phyloP scores from a whole-genome alignment of 306 rosid genomes.

The Cucurbita ficifolia region DNA sequence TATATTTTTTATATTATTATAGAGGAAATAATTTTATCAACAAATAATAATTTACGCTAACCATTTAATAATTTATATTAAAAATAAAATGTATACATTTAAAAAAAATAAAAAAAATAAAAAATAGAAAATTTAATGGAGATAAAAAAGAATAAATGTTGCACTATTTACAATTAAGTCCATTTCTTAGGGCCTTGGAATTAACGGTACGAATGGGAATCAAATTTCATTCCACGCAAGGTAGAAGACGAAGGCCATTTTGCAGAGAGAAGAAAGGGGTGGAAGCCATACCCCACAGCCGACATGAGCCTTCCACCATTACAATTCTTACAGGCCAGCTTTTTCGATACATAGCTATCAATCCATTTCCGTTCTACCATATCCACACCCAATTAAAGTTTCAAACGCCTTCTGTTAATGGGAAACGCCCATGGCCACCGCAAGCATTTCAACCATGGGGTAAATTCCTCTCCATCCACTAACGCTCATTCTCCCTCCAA shows the following conservation, averaged over 20 bases:
- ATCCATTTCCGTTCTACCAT: conserved; percentile 7
- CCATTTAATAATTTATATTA: no score
- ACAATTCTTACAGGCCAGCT: background rate
- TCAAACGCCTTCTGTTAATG: conserved; percentile 23
- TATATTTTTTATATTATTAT: no score
- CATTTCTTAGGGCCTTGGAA: no score
- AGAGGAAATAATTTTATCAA: no score
- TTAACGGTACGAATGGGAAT: background rate
- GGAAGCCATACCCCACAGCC: background rate
- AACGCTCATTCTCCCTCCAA: conserved; percentile 13
- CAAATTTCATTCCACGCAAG: background rate
- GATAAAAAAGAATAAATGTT: no score
- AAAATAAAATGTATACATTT: no score
- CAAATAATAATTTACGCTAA: no score
- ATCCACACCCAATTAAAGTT: background rate
- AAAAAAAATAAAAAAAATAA: no score
- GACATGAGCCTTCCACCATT: background rate
- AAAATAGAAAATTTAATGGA: no score
- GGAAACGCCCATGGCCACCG: conserved; percentile 44
- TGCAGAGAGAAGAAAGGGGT: background rate
- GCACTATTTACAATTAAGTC: no score
- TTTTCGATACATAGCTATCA: background rate
- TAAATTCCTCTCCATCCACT: conserved; percentile 4
- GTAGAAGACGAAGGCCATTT: background rate
- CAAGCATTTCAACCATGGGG: conserved; percentile 19